phyloP scores from a whole-genome alignment of 2,329 filamentous ascomycete genomes.

The Trichoderma asperellum region DNA sequence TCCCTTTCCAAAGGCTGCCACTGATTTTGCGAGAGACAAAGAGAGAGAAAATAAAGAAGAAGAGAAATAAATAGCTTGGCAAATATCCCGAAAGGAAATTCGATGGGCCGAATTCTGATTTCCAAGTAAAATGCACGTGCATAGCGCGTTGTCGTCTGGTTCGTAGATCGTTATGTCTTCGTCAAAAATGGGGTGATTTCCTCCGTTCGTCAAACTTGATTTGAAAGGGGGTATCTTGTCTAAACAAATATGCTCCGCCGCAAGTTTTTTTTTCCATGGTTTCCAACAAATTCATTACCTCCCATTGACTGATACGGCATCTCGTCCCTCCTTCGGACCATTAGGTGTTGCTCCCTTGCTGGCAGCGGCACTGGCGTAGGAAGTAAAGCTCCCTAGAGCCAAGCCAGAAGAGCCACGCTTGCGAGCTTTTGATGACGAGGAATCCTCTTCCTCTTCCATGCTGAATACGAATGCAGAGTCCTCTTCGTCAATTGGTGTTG shows the following conservation, averaged over 20 bases:
- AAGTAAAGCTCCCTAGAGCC: conserved; percentile 44
- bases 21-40: conserved; percentile 25
- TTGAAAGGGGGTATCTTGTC: conserved; percentile 22
- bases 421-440: conserved; percentile 49
- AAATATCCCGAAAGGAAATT: conserved; percentile 3
- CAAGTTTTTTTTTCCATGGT: conserved; percentile 1
- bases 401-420: conserved; percentile 55
- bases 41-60: conserved; percentile 1
- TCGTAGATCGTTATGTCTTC: conserved; percentile 28
- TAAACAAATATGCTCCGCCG: conserved; percentile 23
- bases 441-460: conserved; percentile 66
- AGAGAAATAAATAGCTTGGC: conserved; percentile 8
- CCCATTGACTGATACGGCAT: conserved; percentile 39
- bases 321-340: conserved; percentile 38
- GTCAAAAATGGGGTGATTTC: conserved; percentile 11
- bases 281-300: conserved; percentile 35
- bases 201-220: conserved; percentile 21
- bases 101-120: conserved; percentile 2
- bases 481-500: conserved; percentile 68
- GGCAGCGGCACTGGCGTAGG: conserved; percentile 46
- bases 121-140: conserved; percentile 13
- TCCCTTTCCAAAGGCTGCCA: conserved; percentile 27
- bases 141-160: conserved; percentile 20
- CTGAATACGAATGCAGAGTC: conserved; percentile 66
- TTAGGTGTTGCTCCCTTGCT: conserved; percentile 36